Evolutionary conservation across 2,329 filamentous ascomycete species (phyloP).

Genomic region (Aspergillus viridinutans): DNA sequence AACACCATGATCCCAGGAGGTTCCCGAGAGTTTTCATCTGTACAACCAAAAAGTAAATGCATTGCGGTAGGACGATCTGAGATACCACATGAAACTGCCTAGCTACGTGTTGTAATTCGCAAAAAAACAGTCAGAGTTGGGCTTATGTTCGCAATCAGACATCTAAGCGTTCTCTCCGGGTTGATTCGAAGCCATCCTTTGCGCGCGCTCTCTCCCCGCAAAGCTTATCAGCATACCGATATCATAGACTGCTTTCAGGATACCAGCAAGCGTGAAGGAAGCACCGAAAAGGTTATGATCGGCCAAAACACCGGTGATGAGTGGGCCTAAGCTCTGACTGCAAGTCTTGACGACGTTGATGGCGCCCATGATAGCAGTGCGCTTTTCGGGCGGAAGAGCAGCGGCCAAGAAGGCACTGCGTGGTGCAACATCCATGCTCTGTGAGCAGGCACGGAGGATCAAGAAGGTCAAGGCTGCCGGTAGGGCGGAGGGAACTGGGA

Average conservation of each 20-base stretch:
- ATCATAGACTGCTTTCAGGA: slow-evolving; percentile 60
- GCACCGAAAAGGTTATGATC: slow-evolving; percentile 56
- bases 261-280: slow-evolving; percentile 60
- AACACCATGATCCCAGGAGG: background rate
- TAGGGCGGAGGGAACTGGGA: slow-evolving; percentile 54
- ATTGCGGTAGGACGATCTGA: background rate
- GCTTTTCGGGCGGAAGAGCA: slow-evolving; percentile 59
- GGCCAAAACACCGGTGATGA: slow-evolving; percentile 62
- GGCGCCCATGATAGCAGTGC: slow-evolving; percentile 67
- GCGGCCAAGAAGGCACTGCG: slow-evolving; percentile 66
- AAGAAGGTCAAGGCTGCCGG: slow-evolving; percentile 57
- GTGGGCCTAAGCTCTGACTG: slow-evolving; percentile 58
- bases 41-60: background rate
- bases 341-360: slow-evolving; percentile 67
- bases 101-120: background rate
- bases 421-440: slow-evolving; percentile 68
- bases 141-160: background rate
- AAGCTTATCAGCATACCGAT: slow-evolving; percentile 54
- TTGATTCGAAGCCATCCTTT: background rate
- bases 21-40: background rate
- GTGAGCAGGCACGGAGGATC: slow-evolving; percentile 57
- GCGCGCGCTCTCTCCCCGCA: slow-evolving; percentile 22
- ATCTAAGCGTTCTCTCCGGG: background rate
- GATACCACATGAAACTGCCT: background rate
- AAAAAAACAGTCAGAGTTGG: background rate